phyloP scores from a whole-genome alignment of 768 basidiomycete species.

The Russula sp. region DNA sequence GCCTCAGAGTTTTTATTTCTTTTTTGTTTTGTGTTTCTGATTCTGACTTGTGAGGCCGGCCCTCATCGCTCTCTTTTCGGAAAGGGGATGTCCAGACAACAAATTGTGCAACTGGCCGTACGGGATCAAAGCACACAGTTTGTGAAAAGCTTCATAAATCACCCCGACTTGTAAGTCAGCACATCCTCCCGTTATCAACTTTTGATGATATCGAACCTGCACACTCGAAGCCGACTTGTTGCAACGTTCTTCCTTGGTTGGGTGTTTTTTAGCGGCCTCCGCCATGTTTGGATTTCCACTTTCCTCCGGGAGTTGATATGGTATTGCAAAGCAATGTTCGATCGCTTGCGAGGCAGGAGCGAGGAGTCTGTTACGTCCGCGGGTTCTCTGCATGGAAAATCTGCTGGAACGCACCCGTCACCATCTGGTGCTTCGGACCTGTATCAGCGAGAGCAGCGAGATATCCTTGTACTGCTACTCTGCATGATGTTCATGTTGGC shows the following conservation, averaged over 20 bases:
- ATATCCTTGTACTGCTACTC: slow-evolving; percentile 4
- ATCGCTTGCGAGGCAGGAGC: not conserved
- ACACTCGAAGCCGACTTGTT: slow-evolving; percentile 30
- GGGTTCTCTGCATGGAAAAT: not conserved
- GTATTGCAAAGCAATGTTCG: not conserved
- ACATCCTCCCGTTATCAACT: not conserved
- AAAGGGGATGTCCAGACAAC: slow-evolving; percentile 6
- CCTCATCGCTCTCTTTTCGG: not conserved
- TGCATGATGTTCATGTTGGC: slow-evolving; percentile 22
- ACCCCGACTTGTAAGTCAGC: slow-evolving; percentile 15
- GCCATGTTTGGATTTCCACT: slow-evolving; percentile 24
- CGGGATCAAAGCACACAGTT: not conserved
- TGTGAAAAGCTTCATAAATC: not conserved
- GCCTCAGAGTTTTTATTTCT: slow-evolving; percentile 2
- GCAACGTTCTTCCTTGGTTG: slow-evolving; percentile 37
- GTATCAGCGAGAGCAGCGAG: not conserved
- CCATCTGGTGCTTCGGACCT: not conserved
- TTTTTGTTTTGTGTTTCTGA: not conserved
- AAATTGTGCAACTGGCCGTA: not conserved
- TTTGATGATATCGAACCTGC: not conserved
- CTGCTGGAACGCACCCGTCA: not conserved
- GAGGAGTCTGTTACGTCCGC: not conserved
- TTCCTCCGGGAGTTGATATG: slow-evolving; percentile 19
- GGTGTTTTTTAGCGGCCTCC: slow-evolving; percentile 32
- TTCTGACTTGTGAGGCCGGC: not conserved